Evolutionary conservation across 768 basidiomycete genomes (phyloP), one percentile per base, ranked within the genome.

Genomic region (Kwoniella botswanensis): DNA sequence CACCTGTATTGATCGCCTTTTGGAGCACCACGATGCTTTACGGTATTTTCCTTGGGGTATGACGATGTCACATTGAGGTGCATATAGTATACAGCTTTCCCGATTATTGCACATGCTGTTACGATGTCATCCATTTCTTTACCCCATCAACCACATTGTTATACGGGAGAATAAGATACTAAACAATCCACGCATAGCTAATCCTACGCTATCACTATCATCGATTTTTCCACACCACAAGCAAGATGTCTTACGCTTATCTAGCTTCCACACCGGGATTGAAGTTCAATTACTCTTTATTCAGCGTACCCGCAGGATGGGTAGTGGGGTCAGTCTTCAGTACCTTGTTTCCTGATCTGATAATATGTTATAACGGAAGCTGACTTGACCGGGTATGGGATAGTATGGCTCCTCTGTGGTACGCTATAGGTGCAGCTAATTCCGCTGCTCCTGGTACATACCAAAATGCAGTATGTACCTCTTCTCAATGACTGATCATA

Each of bases 221-320:
- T 22, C 22, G 4, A 57, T 22, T 4, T 57, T 0, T 22, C 22
- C 26, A 17, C 24, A 41, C 29, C 21, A 29, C 22, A 13, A 13
- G 13, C 21, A 35, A 10, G 21, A 68, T 68, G 67, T 68, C 67
- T 1, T 68, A 58, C 59, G 58, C 67, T 10, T 70, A 75, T 67
- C 59, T 73, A 58, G 67, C 70, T 53, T 70, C 72, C 10, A 68
- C 72, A 2, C 65, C 73, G 22, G 75, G 74, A 15, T 63, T 76
- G 10, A 70, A 67, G 15, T 61, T 68, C 74, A 80, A 80, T 66
- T 76, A 76, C 70, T 74, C 71, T 4, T 67, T 80, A 54, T 76
- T 74, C 58, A 74, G 75, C 12, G 67, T 78, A 10, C 79, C 79
- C 0, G 75, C 71, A 59, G 77, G 66, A 69, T 80, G 79, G 79